These are phyloP conservation scores for Pyrenochaeta sp. DNA, from an alignment of 2,329 filamentous ascomycete genomes.

Conservation along the genomic window DNA sequence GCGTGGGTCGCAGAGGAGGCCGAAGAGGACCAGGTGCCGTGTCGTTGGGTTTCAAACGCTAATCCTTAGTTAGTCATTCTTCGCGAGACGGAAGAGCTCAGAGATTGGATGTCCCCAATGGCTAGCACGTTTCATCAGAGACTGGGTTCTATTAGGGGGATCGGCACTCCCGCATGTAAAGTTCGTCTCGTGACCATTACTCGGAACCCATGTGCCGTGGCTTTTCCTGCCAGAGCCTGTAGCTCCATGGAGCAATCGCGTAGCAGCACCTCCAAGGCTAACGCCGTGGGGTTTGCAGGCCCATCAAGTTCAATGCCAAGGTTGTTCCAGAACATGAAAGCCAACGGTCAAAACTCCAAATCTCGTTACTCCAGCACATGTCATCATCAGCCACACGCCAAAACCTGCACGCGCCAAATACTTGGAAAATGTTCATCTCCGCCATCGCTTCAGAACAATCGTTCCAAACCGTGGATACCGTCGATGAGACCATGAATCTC, in stretches of 20 bases:
- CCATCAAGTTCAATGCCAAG: neutral
- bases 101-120: neutral
- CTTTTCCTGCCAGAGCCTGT: neutral
- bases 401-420: no score
- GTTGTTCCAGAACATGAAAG: conserved; percentile 21
- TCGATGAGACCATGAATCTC: conserved; percentile 11
- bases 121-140: neutral
- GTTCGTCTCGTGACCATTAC: neutral
- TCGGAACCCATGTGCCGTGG: neutral
- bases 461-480: conserved; percentile 13
- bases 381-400: conserved; percentile 11
- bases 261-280: neutral
- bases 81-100: neutral
- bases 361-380: conserved; percentile 3
- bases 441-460: conserved; percentile 6
- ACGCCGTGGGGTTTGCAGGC: neutral
- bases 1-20: neutral
- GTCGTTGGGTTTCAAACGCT: neutral
- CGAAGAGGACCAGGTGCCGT: neutral
- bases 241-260: neutral
- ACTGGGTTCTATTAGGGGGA: neutral
- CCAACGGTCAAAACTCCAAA: conserved; percentile 3
- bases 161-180: neutral
- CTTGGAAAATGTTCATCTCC: neutral
- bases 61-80: neutral